Evolutionary conservation across 2,329 filamentous ascomycete genomes (phyloP).

Genomic region (Diaporthe sp.): DNA sequence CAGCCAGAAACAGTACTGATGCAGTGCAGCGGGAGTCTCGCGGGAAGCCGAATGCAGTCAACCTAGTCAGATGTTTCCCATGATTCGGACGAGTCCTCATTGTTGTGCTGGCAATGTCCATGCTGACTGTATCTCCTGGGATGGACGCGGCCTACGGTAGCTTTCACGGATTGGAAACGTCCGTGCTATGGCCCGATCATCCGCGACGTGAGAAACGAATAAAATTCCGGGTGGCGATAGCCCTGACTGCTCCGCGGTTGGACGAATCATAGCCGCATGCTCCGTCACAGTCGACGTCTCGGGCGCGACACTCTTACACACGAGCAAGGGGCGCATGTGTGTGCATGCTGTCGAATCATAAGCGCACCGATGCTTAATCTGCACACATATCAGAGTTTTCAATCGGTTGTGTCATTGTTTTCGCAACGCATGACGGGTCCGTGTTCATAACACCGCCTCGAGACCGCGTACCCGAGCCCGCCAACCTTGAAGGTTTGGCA

Average conservation of each 20-base stretch:
- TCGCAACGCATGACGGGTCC: neutral
- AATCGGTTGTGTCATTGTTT: neutral
- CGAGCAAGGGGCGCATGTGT: neutral
- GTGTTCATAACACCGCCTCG: neutral
- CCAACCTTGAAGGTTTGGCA: neutral
- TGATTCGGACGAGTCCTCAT: neutral
- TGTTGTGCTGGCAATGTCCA: constrained; percentile 1
- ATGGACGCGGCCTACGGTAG: constrained; percentile 3
- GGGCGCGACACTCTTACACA: constrained; percentile 5
- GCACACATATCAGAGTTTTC: constrained; percentile 3
- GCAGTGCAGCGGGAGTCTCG: neutral
- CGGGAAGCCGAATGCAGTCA: neutral
- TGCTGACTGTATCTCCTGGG: neutral
- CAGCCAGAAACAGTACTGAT: constrained; percentile 11
- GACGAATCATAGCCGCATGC: constrained; percentile 23
- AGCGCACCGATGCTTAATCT: constrained; percentile 8
- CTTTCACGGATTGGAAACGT: neutral
- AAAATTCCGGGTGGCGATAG: neutral
- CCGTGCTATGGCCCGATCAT: constrained; percentile 11
- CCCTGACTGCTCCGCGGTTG: neutral
- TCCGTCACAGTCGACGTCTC: constrained; percentile 28
- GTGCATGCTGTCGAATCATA: neutral
- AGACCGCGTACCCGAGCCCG: neutral
- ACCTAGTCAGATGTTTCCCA: neutral
- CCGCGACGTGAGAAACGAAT: constrained; percentile 2